Evolutionary conservation across 2,329 filamentous ascomycete species (phyloP).

Genomic region (Purpureocillium lavendulum): DNA sequence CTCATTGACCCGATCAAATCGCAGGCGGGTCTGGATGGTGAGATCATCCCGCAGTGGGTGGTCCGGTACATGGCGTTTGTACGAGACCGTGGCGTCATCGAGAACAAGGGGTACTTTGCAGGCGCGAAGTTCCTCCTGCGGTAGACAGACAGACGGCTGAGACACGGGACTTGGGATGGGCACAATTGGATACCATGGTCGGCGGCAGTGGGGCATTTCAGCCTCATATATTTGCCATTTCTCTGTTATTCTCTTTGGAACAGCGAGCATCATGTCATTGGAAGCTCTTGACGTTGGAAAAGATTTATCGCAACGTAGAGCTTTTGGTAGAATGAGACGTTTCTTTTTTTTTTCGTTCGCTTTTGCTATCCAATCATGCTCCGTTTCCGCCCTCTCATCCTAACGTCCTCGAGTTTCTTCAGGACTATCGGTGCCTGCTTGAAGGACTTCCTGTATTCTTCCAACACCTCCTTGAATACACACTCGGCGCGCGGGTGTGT

Average conservation of each 20-base stretch:
- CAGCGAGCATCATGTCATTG: slow-evolving; percentile 21
- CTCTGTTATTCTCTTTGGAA: slow-evolving; percentile 14
- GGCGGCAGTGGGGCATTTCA: slow-evolving; percentile 1
- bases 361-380: slow-evolving; percentile 76
- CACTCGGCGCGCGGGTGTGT: slow-evolving; percentile 82
- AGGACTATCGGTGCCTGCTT: slow-evolving; percentile 69
- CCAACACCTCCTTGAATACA: slow-evolving; percentile 65
- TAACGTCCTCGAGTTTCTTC: slow-evolving; percentile 80
- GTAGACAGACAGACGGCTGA: background rate
- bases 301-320: background rate
- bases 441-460: slow-evolving; percentile 65
- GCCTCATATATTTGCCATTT: slow-evolving; percentile 1
- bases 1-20: slow-evolving; percentile 51
- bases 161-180: too few species aligned
- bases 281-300: background rate
- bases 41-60: slow-evolving; percentile 86
- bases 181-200: background rate
- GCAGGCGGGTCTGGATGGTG: slow-evolving; percentile 56
- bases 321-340: background rate
- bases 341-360: background rate
- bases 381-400: slow-evolving; percentile 88
- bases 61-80: slow-evolving; percentile 96
- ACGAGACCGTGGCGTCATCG: slow-evolving; percentile 86
- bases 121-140: slow-evolving; percentile 54
- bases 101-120: slow-evolving; percentile 97